These are phyloP conservation scores for Tricholomella constricta DNA, from an alignment of 768 basidiomycete genomes.

Conservation along the genomic window DNA sequence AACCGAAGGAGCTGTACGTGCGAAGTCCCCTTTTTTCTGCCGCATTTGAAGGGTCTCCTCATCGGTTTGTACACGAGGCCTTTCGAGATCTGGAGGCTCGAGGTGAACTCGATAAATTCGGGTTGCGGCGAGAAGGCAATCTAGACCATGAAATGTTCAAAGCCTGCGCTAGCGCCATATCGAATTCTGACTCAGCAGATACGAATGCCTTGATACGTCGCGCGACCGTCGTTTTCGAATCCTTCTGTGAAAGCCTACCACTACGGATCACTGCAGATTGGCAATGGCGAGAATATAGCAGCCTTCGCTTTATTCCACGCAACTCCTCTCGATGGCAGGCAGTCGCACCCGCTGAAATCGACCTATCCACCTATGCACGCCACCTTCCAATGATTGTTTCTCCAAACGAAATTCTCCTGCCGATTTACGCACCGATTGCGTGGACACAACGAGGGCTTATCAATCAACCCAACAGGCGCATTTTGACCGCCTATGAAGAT, in stretches of 20 bases:
- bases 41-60: constrained; percentile 31
- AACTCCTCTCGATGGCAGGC: constrained; percentile 9
- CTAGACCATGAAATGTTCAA: constrained; percentile 37
- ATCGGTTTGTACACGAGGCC: constrained; percentile 32
- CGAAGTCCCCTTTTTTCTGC: constrained; percentile 36
- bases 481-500: constrained; percentile 34
- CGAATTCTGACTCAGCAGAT: constrained; percentile 14
- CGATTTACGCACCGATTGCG: constrained; percentile 40
- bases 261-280: constrained; percentile 21
- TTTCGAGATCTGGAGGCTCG: constrained; percentile 36
- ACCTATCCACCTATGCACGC: constrained; percentile 25
- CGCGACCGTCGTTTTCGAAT: constrained; percentile 33
- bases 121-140: constrained; percentile 30
- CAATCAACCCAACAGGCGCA: constrained; percentile 27
- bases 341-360: constrained; percentile 5
- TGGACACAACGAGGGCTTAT: constrained; percentile 51
- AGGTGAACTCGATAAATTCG: constrained; percentile 23
- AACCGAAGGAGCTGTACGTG: constrained; percentile 33
- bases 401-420: constrained; percentile 39
- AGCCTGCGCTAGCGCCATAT: constrained; percentile 35
- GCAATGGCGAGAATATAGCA: constrained; percentile 34
- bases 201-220: constrained; percentile 21
- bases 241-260: constrained; percentile 37
- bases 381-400: constrained; percentile 35
- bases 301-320: constrained; percentile 43